Evolutionary conservation across 257 asterid genomes (phyloP).

Genomic region (Solanum chiquidenum): DNA sequence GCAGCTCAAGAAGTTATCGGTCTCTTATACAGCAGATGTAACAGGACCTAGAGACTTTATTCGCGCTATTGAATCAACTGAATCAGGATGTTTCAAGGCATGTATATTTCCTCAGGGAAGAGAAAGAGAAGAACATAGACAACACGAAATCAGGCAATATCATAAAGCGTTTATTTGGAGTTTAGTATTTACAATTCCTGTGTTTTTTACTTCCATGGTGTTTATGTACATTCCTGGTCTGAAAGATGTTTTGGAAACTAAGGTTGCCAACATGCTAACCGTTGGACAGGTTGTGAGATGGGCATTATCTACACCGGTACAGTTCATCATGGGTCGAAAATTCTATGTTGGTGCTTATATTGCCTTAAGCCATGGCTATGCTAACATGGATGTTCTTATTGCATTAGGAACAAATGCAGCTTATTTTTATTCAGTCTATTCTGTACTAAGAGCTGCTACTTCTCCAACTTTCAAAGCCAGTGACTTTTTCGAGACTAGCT

Average conservation of each 20-base stretch:
- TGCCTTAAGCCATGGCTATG: slow-evolving; percentile 38
- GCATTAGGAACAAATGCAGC: slow-evolving; percentile 66
- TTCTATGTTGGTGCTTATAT: slow-evolving; percentile 52
- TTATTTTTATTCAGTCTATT: slow-evolving; percentile 53
- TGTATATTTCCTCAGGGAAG: slow-evolving; percentile 32
- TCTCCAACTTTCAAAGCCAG: slow-evolving; percentile 33
- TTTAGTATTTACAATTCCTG: slow-evolving; percentile 45
- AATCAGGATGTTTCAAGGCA: slow-evolving; percentile 21
- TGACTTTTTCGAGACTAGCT: slow-evolving; percentile 62
- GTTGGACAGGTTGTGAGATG: slow-evolving; percentile 38
- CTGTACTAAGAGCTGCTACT: slow-evolving; percentile 39
- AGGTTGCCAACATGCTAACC: slow-evolving; percentile 37
- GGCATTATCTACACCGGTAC: slow-evolving; percentile 51
- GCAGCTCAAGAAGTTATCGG: slow-evolving; percentile 16
- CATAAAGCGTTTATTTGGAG: slow-evolving; percentile 46
- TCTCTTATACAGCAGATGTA: slow-evolving; percentile 38
- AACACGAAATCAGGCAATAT: slow-evolving; percentile 29
- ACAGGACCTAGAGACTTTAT: slow-evolving; percentile 52
- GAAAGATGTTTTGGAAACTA: slow-evolving; percentile 24
- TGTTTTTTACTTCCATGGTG: slow-evolving; percentile 51
- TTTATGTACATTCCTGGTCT: slow-evolving; percentile 56
- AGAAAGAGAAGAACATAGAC: slow-evolving; percentile 20
- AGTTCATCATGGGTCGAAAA: slow-evolving; percentile 50
- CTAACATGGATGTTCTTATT: slow-evolving; percentile 67
- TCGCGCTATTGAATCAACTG: slow-evolving; percentile 20